Evolutionary conservation across 108 stramenopile genomes (phyloP).

Genomic region (Fragilaria radians): DNA sequence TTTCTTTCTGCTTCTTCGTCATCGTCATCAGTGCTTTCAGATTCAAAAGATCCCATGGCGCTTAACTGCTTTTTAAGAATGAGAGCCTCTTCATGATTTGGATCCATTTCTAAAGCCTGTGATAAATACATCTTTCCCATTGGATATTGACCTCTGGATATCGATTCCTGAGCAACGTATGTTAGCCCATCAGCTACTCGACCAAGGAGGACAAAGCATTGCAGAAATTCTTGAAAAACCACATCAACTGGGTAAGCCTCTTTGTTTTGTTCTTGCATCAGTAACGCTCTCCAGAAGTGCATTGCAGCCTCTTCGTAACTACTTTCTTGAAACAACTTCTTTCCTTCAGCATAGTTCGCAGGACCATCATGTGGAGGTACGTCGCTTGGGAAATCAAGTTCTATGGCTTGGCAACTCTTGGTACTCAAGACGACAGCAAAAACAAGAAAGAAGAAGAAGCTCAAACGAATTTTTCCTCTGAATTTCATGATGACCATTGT

Average conservation of each 20-base stretch:
- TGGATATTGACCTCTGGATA: constrained; percentile 52
- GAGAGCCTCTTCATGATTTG: constrained; percentile 32
- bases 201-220: constrained; percentile 48
- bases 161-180: constrained; percentile 55
- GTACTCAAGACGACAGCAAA: no score
- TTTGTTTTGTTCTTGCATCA: constrained; percentile 19
- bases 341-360: constrained; percentile 40
- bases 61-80: constrained; percentile 18
- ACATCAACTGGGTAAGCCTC: constrained; percentile 51
- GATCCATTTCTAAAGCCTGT: constrained; percentile 53
- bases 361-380: constrained; percentile 28
- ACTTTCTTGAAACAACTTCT: constrained; percentile 27
- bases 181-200: constrained; percentile 59
- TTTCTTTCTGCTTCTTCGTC: background rate
- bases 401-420: no score
- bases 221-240: constrained; percentile 53
- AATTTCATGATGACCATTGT: no score
- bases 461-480: no score
- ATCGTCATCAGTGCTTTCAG: constrained; percentile 6
- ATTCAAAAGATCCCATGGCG: background rate
- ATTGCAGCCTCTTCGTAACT: constrained; percentile 46
- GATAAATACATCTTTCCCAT: constrained; percentile 59
- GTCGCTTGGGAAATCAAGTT: background rate
- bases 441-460: no score
- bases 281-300: constrained; percentile 61